A percentile compares a stretch with the other conserved stretches of the same genome.
Conservation (phyloP, 129 eudicot genomes). For the Pittosporum tobira region DNA sequence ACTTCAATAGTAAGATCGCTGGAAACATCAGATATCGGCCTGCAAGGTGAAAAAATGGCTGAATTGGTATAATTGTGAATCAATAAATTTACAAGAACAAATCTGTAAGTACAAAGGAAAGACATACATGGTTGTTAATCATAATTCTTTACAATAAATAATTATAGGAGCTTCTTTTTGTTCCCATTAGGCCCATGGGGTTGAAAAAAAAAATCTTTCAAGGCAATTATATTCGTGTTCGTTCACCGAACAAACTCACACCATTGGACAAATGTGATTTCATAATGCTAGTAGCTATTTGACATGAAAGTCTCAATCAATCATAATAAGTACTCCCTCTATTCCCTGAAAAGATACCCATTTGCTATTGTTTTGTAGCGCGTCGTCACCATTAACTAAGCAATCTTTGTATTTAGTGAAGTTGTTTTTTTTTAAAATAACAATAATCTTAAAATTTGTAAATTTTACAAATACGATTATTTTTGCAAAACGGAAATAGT, state of each 20-base stretch:
- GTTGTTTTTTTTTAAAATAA: too few species aligned
- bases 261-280: neutral
- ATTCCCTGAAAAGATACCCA: too few species aligned
- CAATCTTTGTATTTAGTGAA: too few species aligned
- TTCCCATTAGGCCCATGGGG: neutral
- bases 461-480: too few species aligned
- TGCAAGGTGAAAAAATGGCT: conserved; percentile 21
- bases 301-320: conserved; percentile 4
- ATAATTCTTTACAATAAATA: neutral
- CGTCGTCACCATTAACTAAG: too few species aligned
- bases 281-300: neutral
- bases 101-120: neutral
- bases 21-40: conserved; percentile 99
- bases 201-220: neutral
- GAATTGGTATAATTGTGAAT: neutral
- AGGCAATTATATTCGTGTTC: neutral
- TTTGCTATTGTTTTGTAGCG: too few species aligned
- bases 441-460: too few species aligned
- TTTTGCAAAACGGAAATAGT: neutral
- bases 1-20: conserved; percentile 89
- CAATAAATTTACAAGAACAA: neutral
- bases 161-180: neutral
- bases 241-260: neutral
- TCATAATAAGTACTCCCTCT: too few species aligned
- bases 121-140: conserved; percentile 15